A percentile compares a stretch with the other conserved stretches of the same genome.
Conservation (phyloP, 257 asterid species). For the Salvia miltiorrhiza region DNA sequence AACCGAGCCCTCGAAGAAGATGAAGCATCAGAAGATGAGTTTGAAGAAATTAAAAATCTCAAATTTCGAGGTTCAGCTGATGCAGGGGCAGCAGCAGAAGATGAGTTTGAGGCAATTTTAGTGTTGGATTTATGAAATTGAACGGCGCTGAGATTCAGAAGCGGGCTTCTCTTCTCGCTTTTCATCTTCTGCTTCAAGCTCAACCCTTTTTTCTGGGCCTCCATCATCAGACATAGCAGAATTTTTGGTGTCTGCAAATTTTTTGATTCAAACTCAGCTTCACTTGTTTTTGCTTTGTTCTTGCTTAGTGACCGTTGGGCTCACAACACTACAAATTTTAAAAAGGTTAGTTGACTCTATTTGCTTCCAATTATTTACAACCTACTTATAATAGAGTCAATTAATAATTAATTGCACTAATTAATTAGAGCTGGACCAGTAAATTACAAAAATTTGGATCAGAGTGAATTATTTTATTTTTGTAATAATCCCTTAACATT, state of each 20-base stretch:
- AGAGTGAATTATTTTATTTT: too few species aligned
- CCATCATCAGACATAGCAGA: constrained; percentile 13
- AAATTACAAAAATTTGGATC: too few species aligned
- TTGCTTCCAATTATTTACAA: background rate
- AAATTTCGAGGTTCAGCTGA: constrained; percentile 31
- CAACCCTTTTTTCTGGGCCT: constrained; percentile 7
- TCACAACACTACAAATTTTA: constrained; percentile 5
- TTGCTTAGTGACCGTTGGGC: constrained; percentile 24
- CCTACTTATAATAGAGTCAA: background rate
- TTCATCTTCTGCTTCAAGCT: constrained; percentile 5
- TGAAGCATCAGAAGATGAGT: constrained; percentile 17
- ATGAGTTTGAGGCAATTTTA: constrained; percentile 9
- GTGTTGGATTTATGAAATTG: constrained; percentile 19
- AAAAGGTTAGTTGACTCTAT: background rate
- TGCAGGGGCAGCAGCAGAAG: constrained; percentile 22
- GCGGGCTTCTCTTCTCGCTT: constrained; percentile 31
- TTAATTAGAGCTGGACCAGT: background rate
- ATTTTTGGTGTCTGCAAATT: background rate
- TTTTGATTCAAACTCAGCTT: background rate
- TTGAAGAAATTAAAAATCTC: constrained; percentile 24
- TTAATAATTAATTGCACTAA: background rate
- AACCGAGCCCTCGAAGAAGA: constrained; percentile 28
- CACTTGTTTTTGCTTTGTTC: background rate
- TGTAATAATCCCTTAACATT: too few species aligned
- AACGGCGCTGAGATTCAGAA: constrained; percentile 35